Evolutionary conservation across 768 basidiomycete species (phyloP), one percentile per base, ranked within the genome.

Genomic region (Boletus subparvulus): DNA sequence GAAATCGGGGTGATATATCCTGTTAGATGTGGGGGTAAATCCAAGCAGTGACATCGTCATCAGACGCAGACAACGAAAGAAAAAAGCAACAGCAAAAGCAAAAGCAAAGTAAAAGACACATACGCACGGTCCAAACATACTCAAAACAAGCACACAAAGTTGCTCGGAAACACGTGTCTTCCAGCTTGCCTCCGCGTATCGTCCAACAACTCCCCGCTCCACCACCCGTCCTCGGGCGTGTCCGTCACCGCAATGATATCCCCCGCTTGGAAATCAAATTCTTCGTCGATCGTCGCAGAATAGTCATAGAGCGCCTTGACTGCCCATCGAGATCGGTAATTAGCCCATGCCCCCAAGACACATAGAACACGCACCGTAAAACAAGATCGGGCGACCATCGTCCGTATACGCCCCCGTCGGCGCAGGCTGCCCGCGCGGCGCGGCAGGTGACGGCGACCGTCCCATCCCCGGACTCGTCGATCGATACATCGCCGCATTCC

Each of bases 141-240:
- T 70, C 65, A 90, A 75, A 92, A 90, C 69, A 92, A 69, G 67
- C 84, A 86, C 43, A 92, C 90, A 73, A 91, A 93, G 69, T 93
- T 93, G 73, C 90, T 92, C 52, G 90, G 92, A 81, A 94, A 93
- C 50, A 91, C 83, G 66, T 90, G 83, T 54, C 86, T 77, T 33
- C 90, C 90, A 16, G 78, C 77, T 60, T 86, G 81, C 60, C 90
- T 77, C 61, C 92, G 74, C 32, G 78, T 77, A 62, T 92, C 89
- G 59, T 91, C 88, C n/a, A 92, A 74, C 56, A 93, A 72, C 63
- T 90, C 87, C 24, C 96, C 96, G 54, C 86, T 90, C 96, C 95
- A 98, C 96, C 96, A 98, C 1, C 96, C 96, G 65, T 97, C 95
- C 64, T 94, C 94, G 6, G 94, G 94, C 7, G 94, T 96, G 21